Evolutionary conservation across 2,329 filamentous ascomycete species (phyloP), one percentile per base, ranked within the genome.

Genomic region (Aspergillus chevalieri): DNA sequence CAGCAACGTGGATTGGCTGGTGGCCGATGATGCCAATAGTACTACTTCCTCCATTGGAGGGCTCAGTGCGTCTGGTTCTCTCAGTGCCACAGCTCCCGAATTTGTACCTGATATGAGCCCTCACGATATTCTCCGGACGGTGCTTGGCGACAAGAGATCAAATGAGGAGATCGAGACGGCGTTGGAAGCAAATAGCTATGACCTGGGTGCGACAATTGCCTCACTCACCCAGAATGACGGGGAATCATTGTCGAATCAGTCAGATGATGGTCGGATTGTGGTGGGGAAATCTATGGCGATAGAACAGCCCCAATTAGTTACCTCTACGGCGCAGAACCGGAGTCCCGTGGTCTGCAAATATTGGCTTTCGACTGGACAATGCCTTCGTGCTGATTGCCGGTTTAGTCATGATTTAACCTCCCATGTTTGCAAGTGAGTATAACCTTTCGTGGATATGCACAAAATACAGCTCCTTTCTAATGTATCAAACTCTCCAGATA

Each of bases 321-420:
- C 90, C 0, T 91, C 92, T 2, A 81, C 83, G 21, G 81, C 82
- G 21, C 84, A 87, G 63, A 80, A 86, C 59, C 92, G 90, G 68
- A 89, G 87, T 55, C 86, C 89, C 22, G 86, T 96, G 36, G 88
- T 97, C 39, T 98, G 93, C 80, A 95, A 95, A 71, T 98, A 97
- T 69, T 97, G 90, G 77, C 77, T 98, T 55, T 92, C 91, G 8
- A 94, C 87, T 6, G 93, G 93, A n/a, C 88, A 93, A 69, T 98
- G 93, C 68, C 83, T 96, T 47, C 84, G 93, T 51, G 92, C 92
- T 52, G 93, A 98, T 70, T 98, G 93, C 69, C 86, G 92, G 50
- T 98, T 97, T 71, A 95, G 91, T 59, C 93, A 98, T 69, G 92
- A 98, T 67, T 80, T 95, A 42, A 95, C 89, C 65, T 94, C 88